Base-by-base conservation (phyloP, 2,329 filamentous ascomycete genomes). In the Stagonosporopsis rhizophila region DNA sequence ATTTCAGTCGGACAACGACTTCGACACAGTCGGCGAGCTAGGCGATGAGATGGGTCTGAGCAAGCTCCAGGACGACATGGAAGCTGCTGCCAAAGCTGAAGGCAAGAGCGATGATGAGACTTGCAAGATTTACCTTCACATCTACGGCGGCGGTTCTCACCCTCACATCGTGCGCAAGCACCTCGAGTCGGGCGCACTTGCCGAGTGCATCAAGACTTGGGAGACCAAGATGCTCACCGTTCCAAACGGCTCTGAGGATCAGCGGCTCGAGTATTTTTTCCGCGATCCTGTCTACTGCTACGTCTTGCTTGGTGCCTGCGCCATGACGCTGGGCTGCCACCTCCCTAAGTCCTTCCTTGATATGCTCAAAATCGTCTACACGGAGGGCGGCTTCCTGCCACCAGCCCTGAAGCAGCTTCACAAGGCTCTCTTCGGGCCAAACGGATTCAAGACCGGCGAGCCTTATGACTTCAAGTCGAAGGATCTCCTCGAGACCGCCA, bases 1-100 rank as follows among this genome's bases (percentile, higher is more conserved):
- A 32, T 68, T 67, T 48, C 57, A 67, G 34, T 64, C 60, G 1
- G 64, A 67, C 40, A 55, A 67, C 15, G 63, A 69, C 44, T 54
- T 64, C 11, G 64, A 67, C 23, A 60, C 58, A 14, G 6, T 64
- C 28, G 19, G 42, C 9, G 63, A 66, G 12, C 39, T 64, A 4
- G 35, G 42, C 19, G 2, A 48, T 8, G 62, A 64, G 41, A 54
- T 60, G 25, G 62, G 61, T 44, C 49, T 66, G 34, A 35, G 37
- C 37, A 51, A 61, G 37, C 44, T 67, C 7, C 44, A 60, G 30
- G 38, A 63, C 22, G 49, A 58, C 3, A 55, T 55, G 19, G n/a
- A 52, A n/a, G 53, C 50, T 27, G 52, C 35, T 12, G 55, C 58
- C 38, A 60, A 64, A 34, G 59, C 56, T 28, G 35, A 30, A 15